Percentiles rank a stretch among this genome's conserved stretches.
Conservation (phyloP, 352 stramenopile genomes). For the Pythium phragmitis region DNA sequence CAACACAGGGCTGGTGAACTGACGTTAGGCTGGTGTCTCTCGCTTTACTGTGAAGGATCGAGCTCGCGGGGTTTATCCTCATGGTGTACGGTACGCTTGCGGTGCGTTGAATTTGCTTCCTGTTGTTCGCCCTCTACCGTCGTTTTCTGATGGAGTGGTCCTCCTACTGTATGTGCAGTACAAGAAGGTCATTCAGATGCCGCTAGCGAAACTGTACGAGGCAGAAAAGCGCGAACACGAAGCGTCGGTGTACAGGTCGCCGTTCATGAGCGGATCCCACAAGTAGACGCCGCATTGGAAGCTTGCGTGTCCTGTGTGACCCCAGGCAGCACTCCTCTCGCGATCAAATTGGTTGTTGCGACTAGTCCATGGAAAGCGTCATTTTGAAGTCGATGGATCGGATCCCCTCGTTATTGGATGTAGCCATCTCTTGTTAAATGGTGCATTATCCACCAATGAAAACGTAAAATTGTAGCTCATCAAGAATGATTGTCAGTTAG, state of each 20-base stretch:
- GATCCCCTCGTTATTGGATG: neutral
- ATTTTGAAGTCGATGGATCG: neutral
- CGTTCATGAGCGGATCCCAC: constrained; percentile 73
- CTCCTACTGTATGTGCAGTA: constrained; percentile 59
- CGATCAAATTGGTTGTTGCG: too few relatives aligned
- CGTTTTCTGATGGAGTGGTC: neutral
- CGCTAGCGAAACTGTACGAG: constrained; percentile 43
- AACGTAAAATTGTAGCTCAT: neutral
- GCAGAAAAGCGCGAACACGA: constrained; percentile 41
- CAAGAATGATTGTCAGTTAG: neutral
- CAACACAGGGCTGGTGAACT: neutral
- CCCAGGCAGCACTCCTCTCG: too few relatives aligned
- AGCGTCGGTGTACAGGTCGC: constrained; percentile 45
- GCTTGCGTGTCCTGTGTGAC: too few relatives aligned
- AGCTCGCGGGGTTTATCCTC: constrained; percentile 65
- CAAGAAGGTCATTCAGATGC: constrained; percentile 71
- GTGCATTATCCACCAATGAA: neutral
- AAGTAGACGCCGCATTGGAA: constrained; percentile 36
- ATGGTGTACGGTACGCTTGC: constrained; percentile 77
- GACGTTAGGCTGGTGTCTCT: neutral
- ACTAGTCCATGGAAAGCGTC: too few relatives aligned
- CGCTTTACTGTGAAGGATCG: constrained; percentile 33
- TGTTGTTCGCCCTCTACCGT: neutral
- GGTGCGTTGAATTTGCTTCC: constrained; percentile 35
- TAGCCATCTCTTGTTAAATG: constrained; percentile 1